Evolutionary conservation across 2,329 filamentous ascomycete genomes (phyloP).

Genomic region (Colletotrichum spaethianum): DNA sequence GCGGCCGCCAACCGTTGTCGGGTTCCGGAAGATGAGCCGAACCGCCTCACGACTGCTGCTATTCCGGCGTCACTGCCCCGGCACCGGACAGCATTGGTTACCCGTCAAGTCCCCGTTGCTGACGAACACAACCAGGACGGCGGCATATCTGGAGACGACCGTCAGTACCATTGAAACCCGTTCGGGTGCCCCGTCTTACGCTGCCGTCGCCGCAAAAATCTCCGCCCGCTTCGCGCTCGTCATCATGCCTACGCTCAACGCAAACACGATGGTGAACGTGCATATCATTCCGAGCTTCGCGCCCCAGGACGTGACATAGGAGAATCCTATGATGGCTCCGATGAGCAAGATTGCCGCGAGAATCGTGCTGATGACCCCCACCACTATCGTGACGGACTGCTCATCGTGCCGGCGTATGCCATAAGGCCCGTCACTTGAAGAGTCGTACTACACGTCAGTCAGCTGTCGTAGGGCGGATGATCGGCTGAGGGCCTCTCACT

Average conservation of each 20-base stretch:
- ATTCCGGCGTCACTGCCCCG: background rate
- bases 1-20: too few species aligned
- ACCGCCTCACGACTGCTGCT: background rate
- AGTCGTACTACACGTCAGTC: too few species aligned
- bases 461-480: too few species aligned
- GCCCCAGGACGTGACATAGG: background rate
- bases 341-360: conserved; percentile 12
- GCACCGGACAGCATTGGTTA: background rate
- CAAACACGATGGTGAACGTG: conserved; percentile 26
- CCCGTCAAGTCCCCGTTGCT: conserved; percentile 9
- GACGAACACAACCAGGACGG: conserved; percentile 39
- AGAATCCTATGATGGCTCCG: conserved; percentile 4
- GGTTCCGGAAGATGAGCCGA: background rate
- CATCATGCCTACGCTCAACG: conserved; percentile 17
- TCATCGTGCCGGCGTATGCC: background rate
- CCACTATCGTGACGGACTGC: background rate
- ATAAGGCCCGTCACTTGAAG: background rate
- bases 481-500: too few species aligned
- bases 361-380: background rate
- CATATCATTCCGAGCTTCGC: conserved; percentile 55
- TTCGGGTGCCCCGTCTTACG: conserved; percentile 17
- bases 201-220: conserved; percentile 36
- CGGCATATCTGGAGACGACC: conserved; percentile 26
- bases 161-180: background rate
- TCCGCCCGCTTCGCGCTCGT: conserved; percentile 31